Conservation (phyloP, 1,284 basidiomycete genomes). For the Sporisorium exsertum region DNA sequence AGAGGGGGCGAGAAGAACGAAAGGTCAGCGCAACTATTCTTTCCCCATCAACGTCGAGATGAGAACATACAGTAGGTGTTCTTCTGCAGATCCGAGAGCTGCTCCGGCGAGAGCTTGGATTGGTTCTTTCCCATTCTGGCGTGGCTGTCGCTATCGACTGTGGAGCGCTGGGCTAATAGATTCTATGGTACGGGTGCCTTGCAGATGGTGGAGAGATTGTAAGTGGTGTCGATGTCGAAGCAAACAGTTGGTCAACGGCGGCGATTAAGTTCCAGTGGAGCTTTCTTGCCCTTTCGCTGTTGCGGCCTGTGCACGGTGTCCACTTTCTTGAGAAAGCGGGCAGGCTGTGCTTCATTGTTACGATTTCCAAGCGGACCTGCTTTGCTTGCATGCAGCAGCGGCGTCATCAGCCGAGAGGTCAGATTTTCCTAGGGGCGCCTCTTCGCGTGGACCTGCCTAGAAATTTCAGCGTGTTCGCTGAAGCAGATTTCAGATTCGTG, state of each 20-base stretch:
- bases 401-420: background rate
- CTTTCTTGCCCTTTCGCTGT: background rate
- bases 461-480: no score
- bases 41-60: background rate
- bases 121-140: constrained; percentile 88
- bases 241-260: constrained; percentile 1
- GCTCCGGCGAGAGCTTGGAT: constrained; percentile 93
- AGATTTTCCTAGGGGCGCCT: no score
- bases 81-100: constrained; percentile 95
- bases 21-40: background rate
- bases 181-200: no score
- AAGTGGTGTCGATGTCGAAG: background rate
- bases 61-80: constrained; percentile 89
- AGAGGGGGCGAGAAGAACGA: background rate
- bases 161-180: no score
- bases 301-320: constrained; percentile 22
- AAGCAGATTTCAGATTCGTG: no score
- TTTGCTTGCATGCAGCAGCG: constrained; percentile 9
- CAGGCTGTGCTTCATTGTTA: constrained; percentile 7
- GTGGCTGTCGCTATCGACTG: constrained; percentile 2
- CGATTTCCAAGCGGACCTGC: background rate
- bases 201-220: constrained; percentile 15
- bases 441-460: no score
- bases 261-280: background rate
- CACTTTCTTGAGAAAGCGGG: background rate